Evolutionary conservation across 2,329 filamentous ascomycete species (phyloP), one percentile per base, ranked within the genome.

Genomic region (Aureobasidium lini): DNA sequence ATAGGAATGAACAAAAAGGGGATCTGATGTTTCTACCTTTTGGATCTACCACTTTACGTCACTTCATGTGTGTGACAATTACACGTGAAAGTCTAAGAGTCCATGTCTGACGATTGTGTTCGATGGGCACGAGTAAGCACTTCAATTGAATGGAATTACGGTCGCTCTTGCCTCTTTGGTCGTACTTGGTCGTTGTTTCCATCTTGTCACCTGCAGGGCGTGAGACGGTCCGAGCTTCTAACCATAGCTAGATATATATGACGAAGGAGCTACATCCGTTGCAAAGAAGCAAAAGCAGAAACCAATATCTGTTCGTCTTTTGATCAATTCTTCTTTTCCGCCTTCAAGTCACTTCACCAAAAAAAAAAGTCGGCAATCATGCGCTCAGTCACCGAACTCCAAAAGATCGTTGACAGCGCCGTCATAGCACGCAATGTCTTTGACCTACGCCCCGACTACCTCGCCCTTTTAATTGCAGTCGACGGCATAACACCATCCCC

Each of bases 361-460:
- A 2, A 23, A 15, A 15, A 2, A 23, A 23, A 3, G 2, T 23
- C 23, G 4, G 23, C 36, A 32, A 16, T 37, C 36, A 53, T 53
- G 49, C 49, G 49, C 16, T 53, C 49, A n/a, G 32, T 53, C 8
- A 18, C 23, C 49, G 49, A 53, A 4, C 50, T 54, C 9, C 37
- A 54, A 34, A 54, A 34, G 10, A 23, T 54, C 39, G 37, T 54
- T 9, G 50, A 54, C 50, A 23, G 50, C 37, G 50, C 50, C 1
- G 34, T 16, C 4, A 23, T 54, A 8, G 28, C 37, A 15, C 39
- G 37, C n/a, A 34, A 2, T 9, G 50, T 54, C 50, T 73, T 73
- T 50, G 49, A 66, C 11, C 63, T 75, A 0, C 70, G 70, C 1
- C 71, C 71, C 0, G 73, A 74, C 58, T 74, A 75, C 49, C 71